Conservation (phyloP, 2,329 filamentous ascomycete species). For the Amauroascus niger region DNA sequence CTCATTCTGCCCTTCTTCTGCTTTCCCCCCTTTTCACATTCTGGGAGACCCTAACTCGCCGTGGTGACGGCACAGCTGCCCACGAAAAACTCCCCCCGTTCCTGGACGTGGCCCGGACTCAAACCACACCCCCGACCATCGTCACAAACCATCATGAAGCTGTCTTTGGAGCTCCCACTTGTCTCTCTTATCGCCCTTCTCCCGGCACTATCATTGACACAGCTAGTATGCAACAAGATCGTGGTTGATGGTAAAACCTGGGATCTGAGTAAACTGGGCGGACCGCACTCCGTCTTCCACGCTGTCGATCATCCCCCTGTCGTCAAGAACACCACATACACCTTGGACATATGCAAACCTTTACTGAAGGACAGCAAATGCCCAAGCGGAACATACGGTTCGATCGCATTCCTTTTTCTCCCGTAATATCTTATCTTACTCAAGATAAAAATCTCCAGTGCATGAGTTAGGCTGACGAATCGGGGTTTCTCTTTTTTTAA, state of each 20-base stretch:
- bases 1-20: too few relatives aligned
- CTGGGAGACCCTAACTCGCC: background rate
- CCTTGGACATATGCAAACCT: constrained; percentile 63
- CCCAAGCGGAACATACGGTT: constrained; percentile 15
- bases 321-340: constrained; percentile 66
- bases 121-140: background rate
- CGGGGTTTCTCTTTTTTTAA: background rate
- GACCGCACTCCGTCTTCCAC: constrained; percentile 20
- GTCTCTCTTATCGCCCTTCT: constrained; percentile 17
- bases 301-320: constrained; percentile 19
- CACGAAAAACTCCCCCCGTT: background rate
- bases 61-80: constrained; percentile 6
- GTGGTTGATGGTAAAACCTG: constrained; percentile 23
- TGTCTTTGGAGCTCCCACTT: constrained; percentile 12
- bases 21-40: background rate
- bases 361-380: constrained; percentile 43
- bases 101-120: background rate
- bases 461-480: background rate
- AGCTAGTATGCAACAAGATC: constrained; percentile 24
- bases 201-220: constrained; percentile 14
- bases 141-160: constrained; percentile 7
- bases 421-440: background rate
- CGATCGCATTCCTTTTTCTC: background rate
- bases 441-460: background rate
- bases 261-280: constrained; percentile 23